Percentiles rank a stretch among this genome's conserved stretches.
Evolutionary conservation across 129 eudicot genomes (phyloP).

Genomic region (Chrysanthemum makinoi): DNA sequence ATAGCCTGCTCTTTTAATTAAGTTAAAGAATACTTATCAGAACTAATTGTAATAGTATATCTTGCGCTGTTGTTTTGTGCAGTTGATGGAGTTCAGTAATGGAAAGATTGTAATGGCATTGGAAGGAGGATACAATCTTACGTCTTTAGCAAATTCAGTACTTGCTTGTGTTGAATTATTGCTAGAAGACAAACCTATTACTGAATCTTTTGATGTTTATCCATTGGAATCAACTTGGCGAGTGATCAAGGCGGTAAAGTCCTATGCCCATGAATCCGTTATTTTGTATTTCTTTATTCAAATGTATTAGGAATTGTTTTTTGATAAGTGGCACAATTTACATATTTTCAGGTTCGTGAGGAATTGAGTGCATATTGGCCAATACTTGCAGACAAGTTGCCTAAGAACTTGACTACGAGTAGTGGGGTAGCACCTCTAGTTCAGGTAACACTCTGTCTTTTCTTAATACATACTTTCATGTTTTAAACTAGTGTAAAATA

Average conservation of each 20-base stretch:
- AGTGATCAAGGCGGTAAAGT: no score
- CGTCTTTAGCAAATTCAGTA: conserved; percentile 70
- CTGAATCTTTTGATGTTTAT: no score
- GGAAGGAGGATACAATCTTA: conserved; percentile 89
- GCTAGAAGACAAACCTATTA: conserved; percentile 45
- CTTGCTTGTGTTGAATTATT: conserved; percentile 77
- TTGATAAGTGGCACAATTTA: no score
- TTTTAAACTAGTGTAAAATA: not conserved
- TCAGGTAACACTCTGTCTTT: conserved; percentile 34
- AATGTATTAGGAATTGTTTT: no score
- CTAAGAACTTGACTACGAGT: no score
- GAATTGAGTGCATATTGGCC: no score
- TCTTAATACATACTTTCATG: not conserved
- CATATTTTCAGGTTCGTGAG: no score
- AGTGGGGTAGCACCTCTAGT: no score
- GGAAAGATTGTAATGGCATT: conserved; percentile 81
- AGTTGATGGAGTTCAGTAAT: conserved; percentile 82
- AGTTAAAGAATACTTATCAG: not conserved
- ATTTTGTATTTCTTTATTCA: no score
- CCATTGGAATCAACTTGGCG: no score
- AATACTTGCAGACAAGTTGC: no score
- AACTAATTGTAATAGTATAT: not conserved
- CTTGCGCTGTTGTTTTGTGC: conserved; percentile 19
- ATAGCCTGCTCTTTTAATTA: not conserved
- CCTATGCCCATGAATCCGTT: no score